Evolutionary conservation across 139 green algal species (phyloP), one percentile per base, ranked within the genome.

Genomic region (Picochlorum costavermella): DNA sequence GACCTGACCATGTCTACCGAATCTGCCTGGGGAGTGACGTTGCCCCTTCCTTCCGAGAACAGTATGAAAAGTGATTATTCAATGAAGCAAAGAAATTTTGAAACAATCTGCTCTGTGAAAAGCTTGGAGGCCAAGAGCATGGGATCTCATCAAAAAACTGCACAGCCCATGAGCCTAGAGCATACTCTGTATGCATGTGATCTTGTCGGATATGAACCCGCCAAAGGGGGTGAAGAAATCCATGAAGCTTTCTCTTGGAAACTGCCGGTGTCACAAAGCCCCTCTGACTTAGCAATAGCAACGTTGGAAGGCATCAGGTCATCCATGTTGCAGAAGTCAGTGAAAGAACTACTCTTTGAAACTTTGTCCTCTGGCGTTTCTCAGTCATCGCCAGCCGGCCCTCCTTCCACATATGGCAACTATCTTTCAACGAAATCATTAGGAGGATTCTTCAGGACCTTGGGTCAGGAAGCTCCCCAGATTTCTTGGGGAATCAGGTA

Each of bases 11-110:
- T 2, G 9, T 11, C 11, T 20, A 20, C 46, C 9, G 31, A 45
- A 17, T 30, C 45, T 26, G 6, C 6, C 50, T 31, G 61, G 71
- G 64, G 64, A 56, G 49, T 29, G 44, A n/a, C 37, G 23, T 25
- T 10, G 17, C 64, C 14, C 50, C 61, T 2, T 29, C 72, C 33
- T 43, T 31, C 59, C 8, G 53, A 30, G 3, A 53, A 14, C 40
- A 48, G 12, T 10, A 63, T 64, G 0, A 59, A 66, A 28, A 88
- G 77, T 45, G 69, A 88, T 61, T 88, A 82, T 68, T 17, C 23
- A 8, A 28, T 87, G 25, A 3, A 29, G 17, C 12, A 5, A 9
- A 72, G 49, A 17, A 5, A 3, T 12, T 29, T 40, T n/a, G n/a
- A 45, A 23, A 17, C 2, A 23, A n/a, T 81, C 5, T 72, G 60